Percentiles rank a stretch among this genome's conserved stretches.
Conservation (phyloP, 768 basidiomycete species). For the Polyporus arcularius region DNA sequence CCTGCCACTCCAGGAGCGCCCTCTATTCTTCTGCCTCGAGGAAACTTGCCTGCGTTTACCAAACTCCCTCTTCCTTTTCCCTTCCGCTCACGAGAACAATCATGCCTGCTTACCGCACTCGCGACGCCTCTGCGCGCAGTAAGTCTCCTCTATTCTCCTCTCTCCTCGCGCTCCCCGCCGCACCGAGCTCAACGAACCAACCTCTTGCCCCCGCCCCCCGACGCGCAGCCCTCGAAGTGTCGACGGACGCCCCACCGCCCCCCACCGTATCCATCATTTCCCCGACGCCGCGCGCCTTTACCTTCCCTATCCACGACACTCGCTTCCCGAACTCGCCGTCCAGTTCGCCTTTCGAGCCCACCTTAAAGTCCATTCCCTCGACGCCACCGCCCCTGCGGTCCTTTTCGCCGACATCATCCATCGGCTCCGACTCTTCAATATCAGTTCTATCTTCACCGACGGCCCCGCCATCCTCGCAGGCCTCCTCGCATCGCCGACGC, state of each 20-base stretch:
- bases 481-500: slow-evolving; percentile 34
- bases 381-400: slow-evolving; percentile 45
- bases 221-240: slow-evolving; percentile 69
- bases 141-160: slow-evolving; percentile 24
- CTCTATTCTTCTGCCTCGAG: slow-evolving; percentile 34
- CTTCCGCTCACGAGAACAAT: slow-evolving; percentile 38
- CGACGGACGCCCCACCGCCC: slow-evolving; percentile 55
- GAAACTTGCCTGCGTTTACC: slow-evolving; percentile 27
- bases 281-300: slow-evolving; percentile 71
- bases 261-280: slow-evolving; percentile 61
- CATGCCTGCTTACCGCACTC: slow-evolving; percentile 82
- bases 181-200: neutral
- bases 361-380: slow-evolving; percentile 49
- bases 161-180: neutral
- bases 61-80: slow-evolving; percentile 31
- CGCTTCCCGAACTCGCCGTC: slow-evolving; percentile 66
- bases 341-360: slow-evolving; percentile 74
- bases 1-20: slow-evolving; percentile 41
- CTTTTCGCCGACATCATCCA: slow-evolving; percentile 43
- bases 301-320: slow-evolving; percentile 49
- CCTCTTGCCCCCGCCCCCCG: slow-evolving; percentile 19
- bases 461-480: slow-evolving; percentile 30
- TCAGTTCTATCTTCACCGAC: slow-evolving; percentile 30
- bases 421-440: slow-evolving; percentile 39
- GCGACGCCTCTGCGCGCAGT: slow-evolving; percentile 65